Percentiles rank a stretch among this genome's conserved stretches.
phyloP scores from a whole-genome alignment of 768 basidiomycete species.

The Phlebiopsis gigantea region DNA sequence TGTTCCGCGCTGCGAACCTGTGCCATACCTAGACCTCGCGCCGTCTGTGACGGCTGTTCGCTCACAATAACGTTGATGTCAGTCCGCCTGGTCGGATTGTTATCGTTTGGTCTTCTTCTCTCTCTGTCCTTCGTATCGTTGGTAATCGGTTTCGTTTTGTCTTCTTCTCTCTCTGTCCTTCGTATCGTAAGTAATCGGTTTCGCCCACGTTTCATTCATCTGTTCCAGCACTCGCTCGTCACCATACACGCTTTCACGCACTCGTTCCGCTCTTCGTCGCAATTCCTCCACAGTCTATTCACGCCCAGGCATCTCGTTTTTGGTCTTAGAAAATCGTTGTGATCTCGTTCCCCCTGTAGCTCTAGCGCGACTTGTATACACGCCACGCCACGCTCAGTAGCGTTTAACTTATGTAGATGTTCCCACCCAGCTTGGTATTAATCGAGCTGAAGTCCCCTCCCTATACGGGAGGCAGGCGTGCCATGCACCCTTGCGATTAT shows the following conservation, averaged over 20 bases:
- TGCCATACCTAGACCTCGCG: not conserved
- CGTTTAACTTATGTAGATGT: no score
- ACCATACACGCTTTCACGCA: not conserved
- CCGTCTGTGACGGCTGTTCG: not conserved
- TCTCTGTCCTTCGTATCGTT: not conserved
- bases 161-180: not conserved
- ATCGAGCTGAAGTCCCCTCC: not conserved
- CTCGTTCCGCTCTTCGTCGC: no score
- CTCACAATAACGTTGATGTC: not conserved
- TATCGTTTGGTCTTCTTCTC: not conserved
- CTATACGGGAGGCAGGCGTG: no score
- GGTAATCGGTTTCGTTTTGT: not conserved
- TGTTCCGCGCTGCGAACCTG: not conserved
- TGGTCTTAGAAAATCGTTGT: no score
- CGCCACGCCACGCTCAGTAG: not conserved
- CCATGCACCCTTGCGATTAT: no score
- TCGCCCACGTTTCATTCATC: not conserved
- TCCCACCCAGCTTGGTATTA: no score
- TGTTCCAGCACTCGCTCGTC: not conserved
- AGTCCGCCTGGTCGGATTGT: not conserved
- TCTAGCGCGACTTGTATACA: not conserved
- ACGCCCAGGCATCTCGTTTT: no score
- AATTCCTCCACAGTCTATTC: no score
- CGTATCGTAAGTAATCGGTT: not conserved
- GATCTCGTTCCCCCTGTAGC: not conserved